Evolutionary conservation across 2,329 filamentous ascomycete genomes (phyloP).

Genomic region (Raffaelea albimanens): DNA sequence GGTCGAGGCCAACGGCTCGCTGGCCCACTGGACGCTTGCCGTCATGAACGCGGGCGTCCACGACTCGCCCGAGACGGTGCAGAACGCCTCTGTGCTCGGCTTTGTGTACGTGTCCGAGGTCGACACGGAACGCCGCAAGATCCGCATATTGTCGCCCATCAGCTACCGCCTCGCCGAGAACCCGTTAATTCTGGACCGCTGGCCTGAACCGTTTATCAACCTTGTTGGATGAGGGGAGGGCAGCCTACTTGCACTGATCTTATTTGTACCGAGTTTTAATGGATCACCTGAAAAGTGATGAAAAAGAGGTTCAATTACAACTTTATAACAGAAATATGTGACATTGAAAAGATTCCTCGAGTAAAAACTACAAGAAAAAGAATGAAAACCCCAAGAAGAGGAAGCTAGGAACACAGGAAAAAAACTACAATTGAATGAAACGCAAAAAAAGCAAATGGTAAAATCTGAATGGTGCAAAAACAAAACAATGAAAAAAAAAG

Average conservation of each 20-base stretch:
- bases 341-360: no score
- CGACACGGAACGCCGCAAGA: slow-evolving; percentile 70
- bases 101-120: slow-evolving; percentile 91
- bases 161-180: slow-evolving; percentile 70
- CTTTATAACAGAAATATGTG: no score
- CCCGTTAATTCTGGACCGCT: slow-evolving; percentile 75
- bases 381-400: not conserved
- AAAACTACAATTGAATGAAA: not conserved
- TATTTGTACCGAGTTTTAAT: no score
- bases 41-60: slow-evolving; percentile 68
- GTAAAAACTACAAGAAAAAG: no score
- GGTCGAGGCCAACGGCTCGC: slow-evolving; percentile 52
- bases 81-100: slow-evolving; percentile 77
- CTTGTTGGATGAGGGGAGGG: slow-evolving; percentile 49
- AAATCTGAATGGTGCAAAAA: not conserved
- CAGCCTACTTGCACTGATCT: no score
- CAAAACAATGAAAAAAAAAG: not conserved
- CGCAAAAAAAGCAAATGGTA: not conserved
- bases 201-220: slow-evolving; percentile 78
- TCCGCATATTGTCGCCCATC: slow-evolving; percentile 76
- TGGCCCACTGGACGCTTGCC: slow-evolving; percentile 76
- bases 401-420: not conserved
- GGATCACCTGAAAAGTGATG: no score
- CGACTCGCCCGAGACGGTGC: slow-evolving; percentile 62
- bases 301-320: no score